These are phyloP conservation scores for Bacidia gigantensis DNA, from an alignment of 495 filamentous ascomycete genomes.

Conservation along the genomic window DNA sequence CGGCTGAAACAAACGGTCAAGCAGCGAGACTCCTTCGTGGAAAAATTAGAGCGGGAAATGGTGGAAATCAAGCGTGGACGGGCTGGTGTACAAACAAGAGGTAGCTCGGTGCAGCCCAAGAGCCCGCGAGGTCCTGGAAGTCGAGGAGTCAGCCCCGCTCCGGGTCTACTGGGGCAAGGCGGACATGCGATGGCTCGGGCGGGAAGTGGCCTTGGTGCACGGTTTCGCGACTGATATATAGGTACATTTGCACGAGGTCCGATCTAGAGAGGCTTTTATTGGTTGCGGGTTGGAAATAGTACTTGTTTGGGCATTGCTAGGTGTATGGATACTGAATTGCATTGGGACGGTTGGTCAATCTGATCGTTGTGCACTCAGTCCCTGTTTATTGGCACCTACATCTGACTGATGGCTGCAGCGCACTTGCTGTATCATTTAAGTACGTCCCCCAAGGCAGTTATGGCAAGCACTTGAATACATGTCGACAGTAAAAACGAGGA, in stretches of 20 bases:
- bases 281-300: background rate
- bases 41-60: constrained; percentile 48
- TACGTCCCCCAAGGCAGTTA: too few species aligned
- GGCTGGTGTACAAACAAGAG: constrained; percentile 13
- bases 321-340: background rate
- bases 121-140: constrained; percentile 13
- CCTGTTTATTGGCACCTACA: too few species aligned
- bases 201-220: constrained; percentile 1
- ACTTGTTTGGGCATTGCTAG: background rate
- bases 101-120: constrained; percentile 14
- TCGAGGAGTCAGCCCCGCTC: constrained; percentile 16
- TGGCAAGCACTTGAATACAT: too few species aligned
- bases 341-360: too few species aligned
- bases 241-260: too few species aligned
- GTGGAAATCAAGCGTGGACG: constrained; percentile 38
- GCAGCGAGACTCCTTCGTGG: constrained; percentile 34
- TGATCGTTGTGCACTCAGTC: too few species aligned
- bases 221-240: background rate
- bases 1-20: constrained; percentile 35
- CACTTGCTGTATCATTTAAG: too few species aligned
- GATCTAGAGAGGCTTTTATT: too few species aligned
- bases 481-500: too few species aligned
- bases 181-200: constrained; percentile 4
- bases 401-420: too few species aligned
- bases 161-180: constrained; percentile 6